Base-by-base conservation (phyloP, 306 rosid species). In the Glycyrrhiza uralensis region DNA sequence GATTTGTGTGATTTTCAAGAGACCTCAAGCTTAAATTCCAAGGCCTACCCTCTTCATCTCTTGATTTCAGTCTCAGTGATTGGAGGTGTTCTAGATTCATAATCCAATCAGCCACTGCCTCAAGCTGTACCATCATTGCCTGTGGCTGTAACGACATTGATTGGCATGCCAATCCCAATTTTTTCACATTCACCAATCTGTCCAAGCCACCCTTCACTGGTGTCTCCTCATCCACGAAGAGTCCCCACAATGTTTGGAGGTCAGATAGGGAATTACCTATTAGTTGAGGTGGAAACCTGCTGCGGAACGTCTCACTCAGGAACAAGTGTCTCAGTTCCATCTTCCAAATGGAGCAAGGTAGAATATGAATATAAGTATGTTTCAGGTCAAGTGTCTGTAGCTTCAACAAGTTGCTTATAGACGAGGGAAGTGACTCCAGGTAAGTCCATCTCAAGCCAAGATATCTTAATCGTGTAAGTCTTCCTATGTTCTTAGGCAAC, bases 361-460 rank as follows among this genome's bases (percentile, higher is more conserved):
- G 79, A 26, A n/a, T 41, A 5, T 56, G 65, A 42, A 84, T 68
- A 20, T 74, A 42, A 24, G 85, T 77, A 13, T 82, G 76, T 26
- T 82, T 85, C 12, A 85, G 68, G 49, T 85, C 89, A 5, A 85
- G 71, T 0, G 82, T 81, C 32, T 79, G 72, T 19, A 85, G 89
- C 55, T 66, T 33, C 5, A 47, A 17, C 45, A 82, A 78, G 2
- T 39, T 60, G 35, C 81, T 36, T 60, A 80, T 79, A 13, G 63
- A 74, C 1, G 70, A 36, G 38, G 88, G 83, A 10, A 84, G 55
- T 7, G 33, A 41, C 35, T 84, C 74, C 28, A 81, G 47, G 49
- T 42, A 69, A 28, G 88, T 81, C 75, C 83, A 64, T 77, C 85
- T 78, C 9, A 81, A 67, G 38, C 88, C 84, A 26, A 81, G 81